These are phyloP conservation scores for Talaromyces sp. DNA, from an alignment of 2,329 filamentous ascomycete genomes.

Conservation along the genomic window DNA sequence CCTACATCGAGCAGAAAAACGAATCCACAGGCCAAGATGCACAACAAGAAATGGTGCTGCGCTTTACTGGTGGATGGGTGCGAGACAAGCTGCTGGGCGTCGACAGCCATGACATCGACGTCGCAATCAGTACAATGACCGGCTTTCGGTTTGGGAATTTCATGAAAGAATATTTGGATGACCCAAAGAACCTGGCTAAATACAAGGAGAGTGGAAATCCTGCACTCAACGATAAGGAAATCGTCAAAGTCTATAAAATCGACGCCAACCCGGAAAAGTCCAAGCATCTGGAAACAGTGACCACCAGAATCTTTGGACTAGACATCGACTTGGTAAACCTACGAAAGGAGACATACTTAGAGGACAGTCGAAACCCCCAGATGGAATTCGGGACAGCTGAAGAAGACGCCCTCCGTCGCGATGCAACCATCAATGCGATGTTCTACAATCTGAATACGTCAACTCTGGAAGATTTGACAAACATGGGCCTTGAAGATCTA, in stretches of 20 bases:
- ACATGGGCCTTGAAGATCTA: constrained; percentile 70
- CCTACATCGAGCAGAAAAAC: constrained; percentile 48
- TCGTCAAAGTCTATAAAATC: constrained; percentile 80
- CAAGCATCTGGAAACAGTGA: constrained; percentile 90
- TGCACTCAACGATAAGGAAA: constrained; percentile 54
- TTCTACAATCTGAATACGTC: constrained; percentile 88
- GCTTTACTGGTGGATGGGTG: constrained; percentile 48
- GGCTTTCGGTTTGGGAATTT: constrained; percentile 43
- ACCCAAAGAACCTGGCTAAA: constrained; percentile 34
- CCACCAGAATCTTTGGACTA: constrained; percentile 75
- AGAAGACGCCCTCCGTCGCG: constrained; percentile 82
- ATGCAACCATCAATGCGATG: constrained; percentile 91
- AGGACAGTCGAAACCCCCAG: constrained; percentile 83
- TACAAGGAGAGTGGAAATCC: constrained; percentile 40
- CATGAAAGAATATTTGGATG: constrained; percentile 39
- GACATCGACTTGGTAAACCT: constrained; percentile 95
- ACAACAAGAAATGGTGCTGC: constrained; percentile 43
- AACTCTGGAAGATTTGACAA: constrained; percentile 78
- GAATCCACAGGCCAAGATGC: constrained; percentile 1
- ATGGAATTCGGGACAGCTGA: constrained; percentile 91
- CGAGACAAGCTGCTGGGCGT: constrained; percentile 45
- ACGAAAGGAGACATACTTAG: constrained; percentile 81
- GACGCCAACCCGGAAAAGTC: constrained; percentile 92
- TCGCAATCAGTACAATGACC: constrained; percentile 47
- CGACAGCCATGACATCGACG: constrained; percentile 45